These are phyloP conservation scores for Bipolaris sorokiniana DNA, from an alignment of 2,329 filamentous ascomycete genomes.

Conservation along the genomic window DNA sequence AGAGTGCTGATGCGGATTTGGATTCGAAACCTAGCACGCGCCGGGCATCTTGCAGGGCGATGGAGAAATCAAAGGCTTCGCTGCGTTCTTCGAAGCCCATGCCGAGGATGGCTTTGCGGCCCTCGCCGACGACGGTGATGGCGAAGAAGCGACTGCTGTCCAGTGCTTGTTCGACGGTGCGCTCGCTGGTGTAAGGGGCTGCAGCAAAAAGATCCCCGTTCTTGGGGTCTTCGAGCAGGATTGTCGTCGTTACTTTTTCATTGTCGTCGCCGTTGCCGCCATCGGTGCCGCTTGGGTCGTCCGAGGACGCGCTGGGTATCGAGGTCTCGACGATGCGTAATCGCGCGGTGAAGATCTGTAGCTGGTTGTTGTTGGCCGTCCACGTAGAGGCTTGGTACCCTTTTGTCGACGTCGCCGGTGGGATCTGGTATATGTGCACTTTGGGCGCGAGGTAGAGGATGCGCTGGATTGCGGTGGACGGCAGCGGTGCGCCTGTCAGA, in stretches of 20 bases:
- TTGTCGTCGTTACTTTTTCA: slow-evolving; percentile 71
- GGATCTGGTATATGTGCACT: slow-evolving; percentile 88
- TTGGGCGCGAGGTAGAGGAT: slow-evolving; percentile 76
- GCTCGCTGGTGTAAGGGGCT: slow-evolving; percentile 71
- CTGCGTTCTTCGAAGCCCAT: slow-evolving; percentile 87
- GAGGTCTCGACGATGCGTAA: slow-evolving; percentile 80
- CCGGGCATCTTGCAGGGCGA: slow-evolving; percentile 78
- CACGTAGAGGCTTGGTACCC: slow-evolving; percentile 80
- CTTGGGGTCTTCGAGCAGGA: slow-evolving; percentile 77
- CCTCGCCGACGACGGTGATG: slow-evolving; percentile 75
- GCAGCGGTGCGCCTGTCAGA: slow-evolving; percentile 70
- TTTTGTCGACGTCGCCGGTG: slow-evolving; percentile 76
- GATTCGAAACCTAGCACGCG: slow-evolving; percentile 69
- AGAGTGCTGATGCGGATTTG: slow-evolving; percentile 35
- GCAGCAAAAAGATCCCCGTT: slow-evolving; percentile 81
- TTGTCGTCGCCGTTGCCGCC: slow-evolving; percentile 44
- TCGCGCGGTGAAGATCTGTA: slow-evolving; percentile 85
- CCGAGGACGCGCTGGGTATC: slow-evolving; percentile 41
- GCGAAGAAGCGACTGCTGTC: slow-evolving; percentile 88
- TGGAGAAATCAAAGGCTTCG: slow-evolving; percentile 85
- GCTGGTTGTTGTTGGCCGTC: slow-evolving; percentile 69
- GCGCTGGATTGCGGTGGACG: slow-evolving; percentile 80
- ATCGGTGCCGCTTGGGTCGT: slow-evolving; percentile 1
- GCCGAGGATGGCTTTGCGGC: slow-evolving; percentile 78
- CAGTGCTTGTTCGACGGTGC: slow-evolving; percentile 75